Conservation (phyloP, 2,329 filamentous ascomycete genomes). For the Aureobasidium zeae region DNA sequence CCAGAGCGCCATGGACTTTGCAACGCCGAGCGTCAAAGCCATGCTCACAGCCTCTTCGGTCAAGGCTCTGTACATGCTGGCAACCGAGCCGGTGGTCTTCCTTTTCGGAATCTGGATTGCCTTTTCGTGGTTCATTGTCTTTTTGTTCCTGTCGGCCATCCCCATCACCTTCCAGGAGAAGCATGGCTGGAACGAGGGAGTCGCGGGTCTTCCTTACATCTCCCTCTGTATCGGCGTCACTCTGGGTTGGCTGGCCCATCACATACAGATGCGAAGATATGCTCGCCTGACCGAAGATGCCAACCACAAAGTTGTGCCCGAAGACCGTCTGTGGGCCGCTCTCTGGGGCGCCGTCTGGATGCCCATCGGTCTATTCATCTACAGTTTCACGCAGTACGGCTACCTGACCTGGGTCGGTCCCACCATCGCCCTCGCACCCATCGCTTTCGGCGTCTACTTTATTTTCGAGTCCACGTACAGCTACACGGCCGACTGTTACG, state of each 20-base stretch:
- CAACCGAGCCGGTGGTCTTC: slow-evolving; percentile 42
- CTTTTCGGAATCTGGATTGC: slow-evolving; percentile 44
- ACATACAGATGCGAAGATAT: slow-evolving; percentile 45
- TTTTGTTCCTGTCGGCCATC: slow-evolving; percentile 46
- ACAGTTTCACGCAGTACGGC: slow-evolving; percentile 46
- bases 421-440: slow-evolving; percentile 41
- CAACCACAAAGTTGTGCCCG: slow-evolving; percentile 30
- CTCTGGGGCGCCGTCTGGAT: slow-evolving; percentile 41
- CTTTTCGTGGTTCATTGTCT: slow-evolving; percentile 46
- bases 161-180: slow-evolving; percentile 44
- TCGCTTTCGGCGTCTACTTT: slow-evolving; percentile 47
- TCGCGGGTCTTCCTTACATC: slow-evolving; percentile 44
- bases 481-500: slow-evolving; percentile 47
- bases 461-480: slow-evolving; percentile 40
- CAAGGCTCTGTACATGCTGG: slow-evolving; percentile 43
- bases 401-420: slow-evolving; percentile 43
- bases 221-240: slow-evolving; percentile 41
- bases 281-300: slow-evolving; percentile 33
- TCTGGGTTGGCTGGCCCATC: slow-evolving; percentile 38
- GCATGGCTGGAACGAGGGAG: slow-evolving; percentile 44
- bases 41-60: slow-evolving; percentile 42
- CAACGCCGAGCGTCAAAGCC: slow-evolving; percentile 40
- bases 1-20: slow-evolving; percentile 43
- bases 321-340: slow-evolving; percentile 42
- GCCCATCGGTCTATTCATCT: slow-evolving; percentile 44